These are phyloP conservation scores for Cokeromyces recurvatus DNA, from an alignment of 371 early-diverging fungal species.

Conservation along the genomic window DNA sequence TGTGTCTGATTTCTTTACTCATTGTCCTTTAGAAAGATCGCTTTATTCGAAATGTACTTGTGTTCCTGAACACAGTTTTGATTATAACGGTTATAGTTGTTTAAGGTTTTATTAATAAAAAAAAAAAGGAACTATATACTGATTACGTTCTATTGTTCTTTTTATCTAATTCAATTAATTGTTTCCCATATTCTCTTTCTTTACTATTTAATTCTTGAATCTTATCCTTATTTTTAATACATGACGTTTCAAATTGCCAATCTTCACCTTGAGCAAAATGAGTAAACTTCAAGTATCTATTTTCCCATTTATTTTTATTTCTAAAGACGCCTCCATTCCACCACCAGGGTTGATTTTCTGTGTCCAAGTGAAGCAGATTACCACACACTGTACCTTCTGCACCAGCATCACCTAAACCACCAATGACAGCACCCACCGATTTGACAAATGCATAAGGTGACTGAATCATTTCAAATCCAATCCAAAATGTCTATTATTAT, in stretches of 20 bases:
- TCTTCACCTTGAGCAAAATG: conserved; percentile 25
- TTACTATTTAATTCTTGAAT: conserved; percentile 10
- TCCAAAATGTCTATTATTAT: conserved; percentile 45
- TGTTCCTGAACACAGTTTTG: conserved; percentile 38
- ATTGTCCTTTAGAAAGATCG: conserved; percentile 26
- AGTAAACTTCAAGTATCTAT: conserved; percentile 30
- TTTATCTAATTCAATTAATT: conserved; percentile 16
- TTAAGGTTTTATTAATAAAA: conserved; percentile 21
- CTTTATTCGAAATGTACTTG: conserved; percentile 30
- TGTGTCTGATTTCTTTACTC: conserved; percentile 33
- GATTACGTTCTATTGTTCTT: conserved; percentile 1
- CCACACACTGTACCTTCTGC: conserved; percentile 46
- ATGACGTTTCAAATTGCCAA: conserved; percentile 30
- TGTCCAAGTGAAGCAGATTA: conserved; percentile 44
- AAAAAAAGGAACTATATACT: conserved; percentile 1
- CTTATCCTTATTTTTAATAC: conserved; percentile 24
- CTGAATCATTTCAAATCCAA: conserved; percentile 56
- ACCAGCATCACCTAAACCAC: conserved; percentile 46
- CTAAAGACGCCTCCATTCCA: conserved; percentile 50
- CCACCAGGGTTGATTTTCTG: conserved; percentile 38
- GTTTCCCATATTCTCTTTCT: conserved; percentile 8
- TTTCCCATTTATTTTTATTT: conserved; percentile 39
- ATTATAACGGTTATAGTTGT: conserved; percentile 38
- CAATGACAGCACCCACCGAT: conserved; percentile 51
- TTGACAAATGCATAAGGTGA: conserved; percentile 53